Percentiles rank a stretch among this genome's conserved stretches.
Evolutionary conservation across 495 filamentous ascomycete species (phyloP).

Genomic region (Elasticomyces elasticus): DNA sequence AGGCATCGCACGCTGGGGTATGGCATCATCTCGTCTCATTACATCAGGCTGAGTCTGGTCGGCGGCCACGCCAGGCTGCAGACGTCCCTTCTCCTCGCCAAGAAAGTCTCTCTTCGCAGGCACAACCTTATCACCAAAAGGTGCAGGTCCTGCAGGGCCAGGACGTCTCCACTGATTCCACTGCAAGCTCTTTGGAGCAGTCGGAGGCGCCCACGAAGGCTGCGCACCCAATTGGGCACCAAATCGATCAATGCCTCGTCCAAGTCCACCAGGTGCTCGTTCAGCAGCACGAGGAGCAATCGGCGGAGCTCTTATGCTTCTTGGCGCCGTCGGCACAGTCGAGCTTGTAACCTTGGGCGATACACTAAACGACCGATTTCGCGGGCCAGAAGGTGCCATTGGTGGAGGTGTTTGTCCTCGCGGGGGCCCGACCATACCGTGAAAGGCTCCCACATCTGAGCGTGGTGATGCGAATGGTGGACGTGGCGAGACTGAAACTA

Average conservation of each 20-base stretch:
- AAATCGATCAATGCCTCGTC: slow-evolving; percentile 8
- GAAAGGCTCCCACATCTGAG: slow-evolving; percentile 3
- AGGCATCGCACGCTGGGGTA: neutral
- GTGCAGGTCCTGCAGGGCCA: slow-evolving; percentile 12
- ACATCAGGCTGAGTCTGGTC: neutral
- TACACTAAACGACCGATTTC: slow-evolving; percentile 23
- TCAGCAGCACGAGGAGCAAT: slow-evolving; percentile 20
- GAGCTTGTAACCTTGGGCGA: slow-evolving; percentile 28
- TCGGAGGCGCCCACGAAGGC: slow-evolving; percentile 17
- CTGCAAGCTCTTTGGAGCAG: slow-evolving; percentile 15
- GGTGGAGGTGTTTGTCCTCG: slow-evolving; percentile 20
- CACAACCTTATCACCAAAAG: slow-evolving; percentile 13
- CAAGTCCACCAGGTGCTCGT: slow-evolving; percentile 1
- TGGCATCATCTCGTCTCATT: neutral
- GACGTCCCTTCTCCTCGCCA: slow-evolving; percentile 17
- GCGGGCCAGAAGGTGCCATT: slow-evolving; percentile 23
- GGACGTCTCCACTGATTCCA: slow-evolving; percentile 32
- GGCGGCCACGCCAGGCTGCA: neutral
- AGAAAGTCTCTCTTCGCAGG: slow-evolving; percentile 25
- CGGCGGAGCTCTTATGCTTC: slow-evolving; percentile 26
- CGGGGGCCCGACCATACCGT: neutral
- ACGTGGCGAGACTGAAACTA: slow-evolving; percentile 15
- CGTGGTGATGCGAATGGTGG: slow-evolving; percentile 15
- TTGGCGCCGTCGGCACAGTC: slow-evolving; percentile 33
- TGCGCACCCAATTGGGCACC: slow-evolving; percentile 4